These are phyloP conservation scores for Microstegium vimineum DNA, from an alignment of 176 grass and related monocot species.

Conservation along the genomic window DNA sequence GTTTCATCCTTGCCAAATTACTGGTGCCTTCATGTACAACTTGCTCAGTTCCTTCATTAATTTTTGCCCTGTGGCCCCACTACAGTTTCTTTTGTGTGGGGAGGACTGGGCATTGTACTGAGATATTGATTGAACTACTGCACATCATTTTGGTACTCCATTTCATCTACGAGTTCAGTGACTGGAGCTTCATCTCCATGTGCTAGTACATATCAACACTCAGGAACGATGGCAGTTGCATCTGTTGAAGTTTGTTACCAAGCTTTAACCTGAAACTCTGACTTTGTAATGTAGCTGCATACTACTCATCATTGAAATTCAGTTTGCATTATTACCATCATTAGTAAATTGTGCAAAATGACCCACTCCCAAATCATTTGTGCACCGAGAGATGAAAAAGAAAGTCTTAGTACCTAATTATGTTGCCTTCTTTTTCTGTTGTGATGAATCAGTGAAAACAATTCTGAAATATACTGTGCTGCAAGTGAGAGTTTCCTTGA, in stretches of 20 bases:
- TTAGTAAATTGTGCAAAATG: background rate
- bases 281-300: no score
- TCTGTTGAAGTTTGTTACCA: background rate
- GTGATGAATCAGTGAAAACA: background rate
- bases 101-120: background rate
- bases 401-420: background rate
- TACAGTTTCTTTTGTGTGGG: background rate
- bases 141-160: background rate
- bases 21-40: background rate
- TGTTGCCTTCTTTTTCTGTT: background rate
- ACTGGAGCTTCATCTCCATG: background rate
- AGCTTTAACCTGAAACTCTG: background rate
- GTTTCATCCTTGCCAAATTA: background rate
- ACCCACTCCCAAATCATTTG: background rate
- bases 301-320: background rate
- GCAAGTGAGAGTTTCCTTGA: background rate
- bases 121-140: background rate
- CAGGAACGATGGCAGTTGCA: background rate
- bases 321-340: background rate
- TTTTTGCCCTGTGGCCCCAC: background rate
- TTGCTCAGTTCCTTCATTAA: constrained; percentile 17
- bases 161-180: background rate
- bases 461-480: background rate
- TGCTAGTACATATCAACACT: background rate
- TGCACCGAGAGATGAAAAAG: background rate